Percentiles rank a stretch among this genome's conserved stretches.
These are phyloP conservation scores for Spinacia oleracea DNA, from an alignment of 179 eudicot genomes.

Conservation along the genomic window DNA sequence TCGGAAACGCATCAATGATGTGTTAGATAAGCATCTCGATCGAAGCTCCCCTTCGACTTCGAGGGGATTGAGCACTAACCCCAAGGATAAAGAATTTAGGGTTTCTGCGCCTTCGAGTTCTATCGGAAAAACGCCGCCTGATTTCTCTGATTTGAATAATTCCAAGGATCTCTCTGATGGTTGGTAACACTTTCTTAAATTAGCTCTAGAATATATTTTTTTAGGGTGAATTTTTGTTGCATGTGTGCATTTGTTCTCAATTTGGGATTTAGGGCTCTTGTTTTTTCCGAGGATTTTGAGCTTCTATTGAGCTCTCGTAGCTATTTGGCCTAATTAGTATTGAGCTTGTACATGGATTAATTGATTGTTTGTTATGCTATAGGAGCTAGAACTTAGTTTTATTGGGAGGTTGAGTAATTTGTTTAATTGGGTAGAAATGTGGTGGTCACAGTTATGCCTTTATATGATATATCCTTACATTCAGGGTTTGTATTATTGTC, in stretches of 20 bases:
- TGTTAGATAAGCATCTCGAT: conserved; percentile 61
- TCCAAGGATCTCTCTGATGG: conserved; percentile 53
- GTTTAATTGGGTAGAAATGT: background rate
- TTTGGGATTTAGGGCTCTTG: background rate
- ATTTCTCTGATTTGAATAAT: conserved; percentile 29
- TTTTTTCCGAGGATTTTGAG: background rate
- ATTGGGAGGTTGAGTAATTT: background rate
- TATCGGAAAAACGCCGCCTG: conserved; percentile 26
- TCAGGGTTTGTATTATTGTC: background rate
- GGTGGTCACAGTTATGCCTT: background rate
- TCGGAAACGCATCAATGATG: conserved; percentile 55
- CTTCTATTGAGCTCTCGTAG: background rate
- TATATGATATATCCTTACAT: background rate
- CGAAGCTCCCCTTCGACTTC: conserved; percentile 56
- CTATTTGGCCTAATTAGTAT: background rate
- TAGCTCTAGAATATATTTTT: background rate
- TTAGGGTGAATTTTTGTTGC: background rate
- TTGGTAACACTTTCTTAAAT: conserved; percentile 23
- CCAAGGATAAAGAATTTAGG: conserved; percentile 50
- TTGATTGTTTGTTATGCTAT: too few species aligned
- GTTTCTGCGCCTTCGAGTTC: conserved; percentile 40
- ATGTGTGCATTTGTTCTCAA: background rate
- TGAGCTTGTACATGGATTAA: background rate
- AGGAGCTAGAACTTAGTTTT: background rate
- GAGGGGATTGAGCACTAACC: conserved; percentile 35